Percentiles rank a stretch among this genome's conserved stretches.
phyloP scores from a whole-genome alignment of 164 flowering plant species.

The Liquidambar formosana region DNA sequence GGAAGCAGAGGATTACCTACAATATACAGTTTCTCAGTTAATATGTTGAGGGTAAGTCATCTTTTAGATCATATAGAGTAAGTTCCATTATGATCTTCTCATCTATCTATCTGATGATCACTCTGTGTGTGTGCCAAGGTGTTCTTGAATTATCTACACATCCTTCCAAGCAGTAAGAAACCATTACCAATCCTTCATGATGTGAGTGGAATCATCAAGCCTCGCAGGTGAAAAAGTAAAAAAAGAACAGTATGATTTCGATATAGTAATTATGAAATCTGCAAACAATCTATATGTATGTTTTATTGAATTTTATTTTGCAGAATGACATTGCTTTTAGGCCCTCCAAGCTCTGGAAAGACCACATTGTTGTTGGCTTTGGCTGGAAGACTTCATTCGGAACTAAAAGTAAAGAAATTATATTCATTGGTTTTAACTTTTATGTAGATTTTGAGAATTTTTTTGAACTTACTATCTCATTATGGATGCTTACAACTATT shows the following conservation, averaged over 20 bases:
- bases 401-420: slow-evolving; percentile 5
- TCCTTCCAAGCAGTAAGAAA: too few species aligned
- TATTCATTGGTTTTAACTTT: too few species aligned
- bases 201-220: slow-evolving; percentile 14
- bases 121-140: too few species aligned
- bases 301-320: neutral
- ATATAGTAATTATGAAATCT: neutral
- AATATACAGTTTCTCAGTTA: slow-evolving; percentile 40
- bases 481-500: neutral
- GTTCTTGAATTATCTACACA: too few species aligned
- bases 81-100: too few species aligned
- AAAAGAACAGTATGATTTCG: too few species aligned
- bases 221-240: neutral
- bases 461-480: neutral
- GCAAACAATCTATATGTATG: too few species aligned
- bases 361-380: too few species aligned
- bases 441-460: neutral
- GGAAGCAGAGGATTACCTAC: slow-evolving; percentile 70
- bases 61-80: neutral
- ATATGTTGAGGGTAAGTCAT: slow-evolving; percentile 52
- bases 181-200: slow-evolving; percentile 1
- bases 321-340: slow-evolving; percentile 44
- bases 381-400: slow-evolving; percentile 28
- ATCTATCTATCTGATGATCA: neutral
- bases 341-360: too few species aligned